Evolutionary conservation across 2,329 filamentous ascomycete species (phyloP), one percentile per base, ranked within the genome.

Genomic region (Rhynchosporium graminicola): DNA sequence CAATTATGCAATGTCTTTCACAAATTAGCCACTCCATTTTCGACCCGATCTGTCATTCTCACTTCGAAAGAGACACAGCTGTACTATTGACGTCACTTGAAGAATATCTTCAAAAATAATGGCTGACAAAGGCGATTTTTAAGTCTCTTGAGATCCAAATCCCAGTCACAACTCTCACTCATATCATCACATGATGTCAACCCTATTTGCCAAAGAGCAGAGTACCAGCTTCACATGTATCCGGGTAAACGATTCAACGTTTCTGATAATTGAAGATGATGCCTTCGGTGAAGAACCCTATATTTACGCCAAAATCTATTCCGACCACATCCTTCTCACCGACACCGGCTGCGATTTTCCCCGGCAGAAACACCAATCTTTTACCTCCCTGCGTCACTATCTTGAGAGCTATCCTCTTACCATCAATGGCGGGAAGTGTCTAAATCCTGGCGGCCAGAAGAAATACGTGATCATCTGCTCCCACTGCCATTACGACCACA

Each of bases 401-500:
- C 68, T 82, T 13, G 79, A 81, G 68, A 75, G 72, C 2, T 74
- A 64, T 46, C 74, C 79, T 2, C 61, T 80, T 3, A 28, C 70
- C 6, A 70, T 67, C 31, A 78, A 79, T 60, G 57, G 68, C 45
- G 64, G 72, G 50, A 54, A 66, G 56, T 74, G 74, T 6, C 68
- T 81, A 4, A 81, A 81, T 54, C 72, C 74, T 3, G 61, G 60
- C 3, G 72, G 71, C 0, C 45, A 50, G 8, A 75, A 71, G 60
- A 36, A 52, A 59, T 81, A 81, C 64, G 65, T 76, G 7, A 74
- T 81, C 15, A 74, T 81, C 51, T 76, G 75, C 65, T 77, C 77
- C 1, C 79, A 81, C 65, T 81, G 80, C 65, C 79, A 82, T 62
- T 80, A 77, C 65, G 79, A 81, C 55, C 75, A 76, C 54, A 76